Base-by-base conservation (phyloP, 1,139 yeast species). In the Candida sp. region DNA sequence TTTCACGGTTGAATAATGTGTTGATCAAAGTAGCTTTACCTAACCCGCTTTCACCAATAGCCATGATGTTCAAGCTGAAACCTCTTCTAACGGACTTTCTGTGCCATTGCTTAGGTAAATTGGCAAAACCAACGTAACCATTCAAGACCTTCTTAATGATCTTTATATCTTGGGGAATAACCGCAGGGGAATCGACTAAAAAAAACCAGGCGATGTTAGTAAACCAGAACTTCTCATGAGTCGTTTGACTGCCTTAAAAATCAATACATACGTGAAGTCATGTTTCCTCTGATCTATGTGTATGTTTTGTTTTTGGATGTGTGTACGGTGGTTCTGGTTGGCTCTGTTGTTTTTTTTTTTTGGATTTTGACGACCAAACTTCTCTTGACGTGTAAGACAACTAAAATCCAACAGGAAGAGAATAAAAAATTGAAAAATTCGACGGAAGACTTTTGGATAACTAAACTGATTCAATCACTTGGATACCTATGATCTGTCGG, bases 61-160 rank as follows among this genome's bases (percentile, higher is more conserved):
- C 92, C 84, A 94, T 83, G 57, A 94, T 69, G 68, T 94, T 96
- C 69, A 96, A 84, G 63, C 79, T 83, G 80, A 94, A 96, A n/a
- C 99, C 99, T 68, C 94, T 85, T 72, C 94, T 88, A 58, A 93
- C 86, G 5, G 96, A 88, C 71, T 90, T 92, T 73, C 97, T 85
- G 74, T 94, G 98, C 98, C 98, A 94, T 77, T 96, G 99, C 69
- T 93, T 94, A 53, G 99, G 99, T 65, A 96, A 81, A 72, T 93
- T 96, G 61, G 98, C 97, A 73, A 96, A 94, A 3, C 99, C 99
- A 53, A 96, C 99, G 68, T 88, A 93, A 5, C 97, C 96, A 59
- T 86, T 89, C 61, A 93, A 83, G 65, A 90, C 90, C 61, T 96
- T 86, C 63, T 88, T 88, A 63, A 91, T 84, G 54, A 91, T 78